Evolutionary conservation across 108 stramenopile genomes (phyloP).

Genomic region (Nitzschia sp.): DNA sequence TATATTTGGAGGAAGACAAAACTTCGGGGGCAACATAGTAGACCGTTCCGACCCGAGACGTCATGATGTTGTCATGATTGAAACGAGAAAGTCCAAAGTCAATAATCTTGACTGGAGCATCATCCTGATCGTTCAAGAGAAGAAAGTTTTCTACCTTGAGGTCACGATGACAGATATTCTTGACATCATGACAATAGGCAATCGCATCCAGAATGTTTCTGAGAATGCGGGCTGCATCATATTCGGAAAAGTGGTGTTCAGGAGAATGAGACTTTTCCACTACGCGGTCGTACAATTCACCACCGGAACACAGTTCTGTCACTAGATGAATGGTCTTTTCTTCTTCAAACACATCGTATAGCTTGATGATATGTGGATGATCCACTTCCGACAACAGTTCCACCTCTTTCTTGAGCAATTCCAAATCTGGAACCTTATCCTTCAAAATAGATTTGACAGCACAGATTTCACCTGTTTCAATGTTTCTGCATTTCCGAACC

Average conservation of each 20-base stretch:
- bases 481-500: conserved; percentile 15
- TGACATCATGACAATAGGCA: conserved; percentile 62
- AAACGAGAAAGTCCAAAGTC: conserved; percentile 86
- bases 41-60: conserved; percentile 59
- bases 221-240: conserved; percentile 49
- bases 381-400: conserved; percentile 47
- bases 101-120: conserved; percentile 56
- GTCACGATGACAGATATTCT: conserved; percentile 69
- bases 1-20: conserved; percentile 41
- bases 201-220: conserved; percentile 61
- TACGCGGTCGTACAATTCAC: conserved; percentile 78
- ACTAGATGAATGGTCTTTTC: conserved; percentile 61
- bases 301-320: conserved; percentile 78
- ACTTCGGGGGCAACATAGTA: conserved; percentile 82
- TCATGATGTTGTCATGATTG: conserved; percentile 47
- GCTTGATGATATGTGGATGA: conserved; percentile 75
- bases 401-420: conserved; percentile 39
- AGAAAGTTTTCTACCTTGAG: conserved; percentile 64
- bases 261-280: conserved; percentile 40
- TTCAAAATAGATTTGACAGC: conserved; percentile 54
- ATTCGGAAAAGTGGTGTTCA: conserved; percentile 48
- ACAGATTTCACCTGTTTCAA: conserved; percentile 3
- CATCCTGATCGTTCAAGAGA: conserved; percentile 42
- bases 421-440: conserved; percentile 28
- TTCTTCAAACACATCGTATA: conserved; percentile 77